Evolutionary conservation across 2,329 filamentous ascomycete species (phyloP), one percentile per base, ranked within the genome.

Genomic region (Fusarium sp.): DNA sequence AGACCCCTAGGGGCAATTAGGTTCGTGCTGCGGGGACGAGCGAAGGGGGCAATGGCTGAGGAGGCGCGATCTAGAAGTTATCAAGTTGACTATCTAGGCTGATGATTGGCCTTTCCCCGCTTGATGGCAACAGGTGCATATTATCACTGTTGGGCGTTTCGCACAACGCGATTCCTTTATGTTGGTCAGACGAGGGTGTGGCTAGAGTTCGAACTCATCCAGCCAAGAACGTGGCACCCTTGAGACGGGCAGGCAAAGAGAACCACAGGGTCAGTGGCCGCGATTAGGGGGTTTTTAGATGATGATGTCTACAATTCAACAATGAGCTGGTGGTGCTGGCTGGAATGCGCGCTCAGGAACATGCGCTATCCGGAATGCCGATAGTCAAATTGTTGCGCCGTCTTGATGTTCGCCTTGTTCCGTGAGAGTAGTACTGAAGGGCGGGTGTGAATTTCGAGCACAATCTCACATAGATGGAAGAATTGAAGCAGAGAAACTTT

Each of bases 1-100:
- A 58, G 42, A 70, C 66, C 66, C 67, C 53, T 61, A 50, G 28
- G 36, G 72, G 72, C 70, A 56, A 60, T 52, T 63, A 47, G 57
- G 56, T 72, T 72, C 70, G 23, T 37, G 31, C 68, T 62, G 47
- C 41, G 55, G 57, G 47, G 51, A 61, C 41, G 38, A 46, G 40
- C 61, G 46, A 59, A 47, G 30, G 34, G 28, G 55, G 34, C 46
- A 34, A 42, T 50, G 53, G 46, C 38, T 62, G 44, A 16, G 37
- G 38, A 56, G 55, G 45, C 49, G 42, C 51, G 53, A 52, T 57
- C 45, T 49, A 56, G 53, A 64, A 54, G 45, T 53, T 58, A 60
- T 34, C 50, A 57, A 65, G 51, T 47, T 36, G 34, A 46, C 51
- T 28, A 59, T 71, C 64, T 45, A n/a, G 45, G 41, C 61, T 45